A percentile compares a stretch with the other conserved stretches of the same genome.
These are phyloP conservation scores for Leishmania braziliensis DNA, from an alignment of 208 protist species.

Conservation along the genomic window DNA sequence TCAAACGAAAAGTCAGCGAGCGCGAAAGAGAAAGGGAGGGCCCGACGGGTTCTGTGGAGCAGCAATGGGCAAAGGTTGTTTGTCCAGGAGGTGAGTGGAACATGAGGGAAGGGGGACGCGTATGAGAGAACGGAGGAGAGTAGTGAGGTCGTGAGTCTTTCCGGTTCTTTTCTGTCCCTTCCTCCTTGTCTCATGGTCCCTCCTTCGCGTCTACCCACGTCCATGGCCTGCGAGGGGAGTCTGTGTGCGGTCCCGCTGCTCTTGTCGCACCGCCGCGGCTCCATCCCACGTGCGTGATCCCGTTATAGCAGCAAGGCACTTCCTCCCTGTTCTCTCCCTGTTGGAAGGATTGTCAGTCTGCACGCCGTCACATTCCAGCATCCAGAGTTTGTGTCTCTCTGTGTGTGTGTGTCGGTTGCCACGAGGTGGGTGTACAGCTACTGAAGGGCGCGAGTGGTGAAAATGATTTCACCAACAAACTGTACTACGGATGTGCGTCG, in stretches of 20 bases:
- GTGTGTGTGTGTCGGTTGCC: neutral
- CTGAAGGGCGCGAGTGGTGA: neutral
- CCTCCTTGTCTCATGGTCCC: neutral
- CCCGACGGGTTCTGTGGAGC: neutral
- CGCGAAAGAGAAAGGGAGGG: constrained; percentile 13
- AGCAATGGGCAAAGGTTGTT: too few species aligned
- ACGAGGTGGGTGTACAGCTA: neutral
- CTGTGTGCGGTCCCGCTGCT: neutral
- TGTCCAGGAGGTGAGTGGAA: neutral
- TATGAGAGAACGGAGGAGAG: neutral
- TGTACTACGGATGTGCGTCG: neutral
- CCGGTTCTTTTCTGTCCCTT: neutral
- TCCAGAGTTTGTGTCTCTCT: neutral
- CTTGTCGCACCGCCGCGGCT: neutral
- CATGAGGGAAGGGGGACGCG: neutral
- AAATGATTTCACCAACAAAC: neutral
- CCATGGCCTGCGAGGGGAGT: neutral
- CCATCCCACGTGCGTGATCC: neutral
- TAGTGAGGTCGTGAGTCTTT: neutral
- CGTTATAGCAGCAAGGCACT: neutral
- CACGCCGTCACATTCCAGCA: neutral
- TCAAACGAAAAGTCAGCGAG: constrained; percentile 10
- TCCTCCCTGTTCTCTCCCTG: neutral
- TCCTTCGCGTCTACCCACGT: neutral
- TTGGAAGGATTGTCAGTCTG: neutral